Conservation (phyloP, 164 flowering plant species). For the Piper longum region DNA sequence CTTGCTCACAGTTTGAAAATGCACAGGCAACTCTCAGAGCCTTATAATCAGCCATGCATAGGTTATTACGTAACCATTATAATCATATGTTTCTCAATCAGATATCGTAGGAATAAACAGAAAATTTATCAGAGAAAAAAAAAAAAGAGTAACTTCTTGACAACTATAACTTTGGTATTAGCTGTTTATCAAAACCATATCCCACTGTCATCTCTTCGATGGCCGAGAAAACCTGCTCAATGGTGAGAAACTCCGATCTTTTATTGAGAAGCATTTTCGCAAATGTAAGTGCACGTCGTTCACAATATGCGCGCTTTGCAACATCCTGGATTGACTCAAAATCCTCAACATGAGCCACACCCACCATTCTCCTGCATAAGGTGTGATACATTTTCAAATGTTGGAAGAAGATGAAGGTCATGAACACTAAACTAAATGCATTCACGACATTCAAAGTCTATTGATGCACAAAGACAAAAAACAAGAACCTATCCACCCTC, state of each 20-base stretch:
- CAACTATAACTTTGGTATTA: not conserved
- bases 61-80: too few species aligned
- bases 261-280: slow-evolving; percentile 76
- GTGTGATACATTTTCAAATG: not conserved
- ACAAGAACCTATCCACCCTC: too few species aligned
- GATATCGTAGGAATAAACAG: too few species aligned
- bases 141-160: too few species aligned
- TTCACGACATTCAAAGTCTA: too few species aligned
- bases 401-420: not conserved
- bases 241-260: slow-evolving; percentile 42
- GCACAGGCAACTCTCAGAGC: too few species aligned
- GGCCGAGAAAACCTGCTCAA: slow-evolving; percentile 45
- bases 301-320: slow-evolving; percentile 54
- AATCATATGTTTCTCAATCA: too few species aligned
- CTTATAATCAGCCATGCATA: too few species aligned
- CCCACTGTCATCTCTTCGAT: slow-evolving; percentile 16
- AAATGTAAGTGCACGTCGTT: slow-evolving; percentile 53
- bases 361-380: slow-evolving; percentile 72
- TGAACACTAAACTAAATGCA: too few species aligned
- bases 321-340: slow-evolving; percentile 64
- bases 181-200: not conserved
- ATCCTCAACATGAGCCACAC: slow-evolving; percentile 95
- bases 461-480: too few species aligned
- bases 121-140: too few species aligned
- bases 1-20: too few species aligned